Evolutionary conservation across 768 basidiomycete genomes (phyloP), one percentile per base, ranked within the genome.

Genomic region (Trametes punicea): DNA sequence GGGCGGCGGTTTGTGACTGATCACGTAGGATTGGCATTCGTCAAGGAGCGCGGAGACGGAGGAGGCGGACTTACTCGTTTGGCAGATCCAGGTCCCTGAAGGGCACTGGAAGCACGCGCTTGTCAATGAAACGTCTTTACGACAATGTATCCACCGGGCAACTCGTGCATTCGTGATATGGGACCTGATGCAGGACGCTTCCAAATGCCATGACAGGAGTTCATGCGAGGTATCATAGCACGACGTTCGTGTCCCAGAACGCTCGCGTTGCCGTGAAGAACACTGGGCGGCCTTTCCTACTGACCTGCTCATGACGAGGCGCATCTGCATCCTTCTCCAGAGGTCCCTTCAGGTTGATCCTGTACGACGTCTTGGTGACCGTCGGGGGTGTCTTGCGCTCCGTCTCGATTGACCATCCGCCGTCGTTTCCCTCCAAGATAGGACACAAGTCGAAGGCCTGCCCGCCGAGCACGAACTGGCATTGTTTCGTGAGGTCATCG

Each of bases 71-170:
- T 29, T 4, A 41, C 70, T 52, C 11, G 60, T 69, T 44, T 62
- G 36, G 58, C 70, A 70, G 26, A 71, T 66, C 67, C 65, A 67
- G 13, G 70, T 70, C 34, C 70, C 70, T 10, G 58, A 47, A 13
- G 68, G 68, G 40, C 70, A 71, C 67, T 70, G 26, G 36, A 31
- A 23, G 49, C 42, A 27, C 13, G 42, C 31, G 13, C 40, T 39
- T 26, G 47, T 60, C 51, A 51, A 49, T 34, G 38, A 23, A 11
- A 13, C 23, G 4, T 20, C 9, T 31, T 46, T 21, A 8, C 34
- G 23, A 2, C 15, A 2, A 26, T 26, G 25, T 2, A 21, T 8
- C 16, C 15, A n/a, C n/a, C n/a, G n/a, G n/a, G n/a, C n/a, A n/a
- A n/a, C n/a, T n/a, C n/a, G n/a, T n/a, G n/a, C n/a, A n/a, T n/a